Percentiles rank a stretch among this genome's conserved stretches.
Evolutionary conservation across 129 eudicot species (phyloP).

Genomic region (Tagetes erecta): DNA sequence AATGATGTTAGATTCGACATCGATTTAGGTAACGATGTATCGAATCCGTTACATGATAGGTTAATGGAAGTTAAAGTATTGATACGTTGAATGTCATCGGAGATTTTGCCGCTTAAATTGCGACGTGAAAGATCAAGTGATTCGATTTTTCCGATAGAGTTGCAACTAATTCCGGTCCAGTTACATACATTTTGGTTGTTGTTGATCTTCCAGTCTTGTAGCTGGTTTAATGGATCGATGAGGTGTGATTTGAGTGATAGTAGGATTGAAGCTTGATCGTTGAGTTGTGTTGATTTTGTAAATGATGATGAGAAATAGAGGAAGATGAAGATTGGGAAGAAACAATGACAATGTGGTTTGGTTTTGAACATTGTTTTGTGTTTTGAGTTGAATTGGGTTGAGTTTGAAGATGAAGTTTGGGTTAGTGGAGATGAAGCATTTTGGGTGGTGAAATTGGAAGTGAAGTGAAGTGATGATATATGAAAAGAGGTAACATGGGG

Average conservation of each 20-base stretch:
- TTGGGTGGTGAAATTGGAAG: constrained; percentile 36
- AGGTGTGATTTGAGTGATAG: constrained; percentile 60
- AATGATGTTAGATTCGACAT: constrained; percentile 56
- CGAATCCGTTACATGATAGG: constrained; percentile 70
- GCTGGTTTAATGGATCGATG: constrained; percentile 62
- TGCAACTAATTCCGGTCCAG: constrained; percentile 83
- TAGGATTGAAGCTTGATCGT: constrained; percentile 51
- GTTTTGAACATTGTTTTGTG: constrained; percentile 10
- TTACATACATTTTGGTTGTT: constrained; percentile 48
- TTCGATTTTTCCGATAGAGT: constrained; percentile 52
- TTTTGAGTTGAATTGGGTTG: neutral
- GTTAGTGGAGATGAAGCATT: constrained; percentile 37
- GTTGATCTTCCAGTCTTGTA: constrained; percentile 54
- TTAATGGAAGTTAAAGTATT: constrained; percentile 47
- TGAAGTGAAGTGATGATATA: constrained; percentile 27
- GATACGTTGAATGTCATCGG: constrained; percentile 53
- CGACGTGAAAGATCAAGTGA: constrained; percentile 68
- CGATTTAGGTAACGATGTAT: constrained; percentile 61
- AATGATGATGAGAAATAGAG: constrained; percentile 33
- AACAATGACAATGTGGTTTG: constrained; percentile 27
- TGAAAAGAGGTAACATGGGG: constrained; percentile 48
- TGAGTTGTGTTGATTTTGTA: constrained; percentile 30
- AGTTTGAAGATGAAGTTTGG: neutral
- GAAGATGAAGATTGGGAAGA: constrained; percentile 24
- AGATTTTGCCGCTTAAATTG: constrained; percentile 64